Conservation (phyloP, 2,329 filamentous ascomycete genomes). For the Didymella keratinophila region DNA sequence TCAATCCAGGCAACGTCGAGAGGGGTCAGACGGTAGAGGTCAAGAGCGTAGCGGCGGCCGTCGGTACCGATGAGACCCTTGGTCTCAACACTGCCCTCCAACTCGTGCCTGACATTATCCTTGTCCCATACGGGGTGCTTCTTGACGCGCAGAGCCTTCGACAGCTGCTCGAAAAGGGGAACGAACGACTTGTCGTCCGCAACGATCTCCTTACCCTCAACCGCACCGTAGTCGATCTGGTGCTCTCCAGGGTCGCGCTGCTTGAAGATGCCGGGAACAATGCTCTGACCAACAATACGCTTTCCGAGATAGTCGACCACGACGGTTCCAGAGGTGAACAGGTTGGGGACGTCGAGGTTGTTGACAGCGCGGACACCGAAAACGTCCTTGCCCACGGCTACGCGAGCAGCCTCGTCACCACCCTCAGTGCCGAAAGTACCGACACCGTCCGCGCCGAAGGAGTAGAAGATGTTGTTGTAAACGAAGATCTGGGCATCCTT, state of each 20-base stretch:
- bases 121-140: conserved; percentile 98
- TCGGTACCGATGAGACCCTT: conserved; percentile 98
- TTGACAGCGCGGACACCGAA: conserved; percentile 94
- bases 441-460: conserved; percentile 95
- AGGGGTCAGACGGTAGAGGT: conserved; percentile 93
- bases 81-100: conserved; percentile 96
- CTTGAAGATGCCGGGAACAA: conserved; percentile 98
- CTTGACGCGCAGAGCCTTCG: conserved; percentile 89
- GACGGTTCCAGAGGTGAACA: conserved; percentile 95
- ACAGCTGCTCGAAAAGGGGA: conserved; percentile 85
- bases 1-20: conserved; percentile 92
- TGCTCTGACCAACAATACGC: conserved; percentile 95
- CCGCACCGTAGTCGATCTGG: conserved; percentile 98
- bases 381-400: conserved; percentile 96
- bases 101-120: conserved; percentile 84
- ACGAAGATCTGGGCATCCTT: conserved; percentile 97
- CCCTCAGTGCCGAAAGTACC: conserved; percentile 97
- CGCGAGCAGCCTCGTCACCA: conserved; percentile 92
- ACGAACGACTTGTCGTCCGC: conserved; percentile 88
- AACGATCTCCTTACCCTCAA: conserved; percentile 95
- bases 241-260: conserved; percentile 97
- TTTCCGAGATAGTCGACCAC: conserved; percentile 97
- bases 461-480: conserved; percentile 99
- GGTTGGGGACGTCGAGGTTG: conserved; percentile 91
- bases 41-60: conserved; percentile 95